Evolutionary conservation across 441 rosid species (phyloP).

Genomic region (Arabidopsis hybrid): DNA sequence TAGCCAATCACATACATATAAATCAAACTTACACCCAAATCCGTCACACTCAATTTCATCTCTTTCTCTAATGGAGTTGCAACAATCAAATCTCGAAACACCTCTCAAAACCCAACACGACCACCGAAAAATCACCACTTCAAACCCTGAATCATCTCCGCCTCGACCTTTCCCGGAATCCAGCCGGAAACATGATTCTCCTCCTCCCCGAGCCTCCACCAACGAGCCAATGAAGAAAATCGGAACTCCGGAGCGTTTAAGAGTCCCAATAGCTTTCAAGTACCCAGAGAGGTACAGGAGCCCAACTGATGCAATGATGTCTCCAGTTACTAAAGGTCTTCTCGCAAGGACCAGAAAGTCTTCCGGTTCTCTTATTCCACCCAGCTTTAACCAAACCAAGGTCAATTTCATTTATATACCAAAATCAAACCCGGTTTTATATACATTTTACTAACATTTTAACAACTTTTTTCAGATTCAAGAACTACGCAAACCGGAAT

Average conservation of each 20-base stretch:
- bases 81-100: constrained; percentile 47
- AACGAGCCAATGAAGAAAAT: constrained; percentile 57
- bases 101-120: constrained; percentile 38
- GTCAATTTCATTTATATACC: constrained; percentile 38
- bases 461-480: constrained; percentile 28
- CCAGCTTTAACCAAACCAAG: constrained; percentile 61
- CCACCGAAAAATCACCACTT: constrained; percentile 27
- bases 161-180: constrained; percentile 39
- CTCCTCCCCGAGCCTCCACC: constrained; percentile 41
- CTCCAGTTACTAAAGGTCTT: constrained; percentile 81
- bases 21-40: not conserved
- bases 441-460: not conserved
- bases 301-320: constrained; percentile 91
- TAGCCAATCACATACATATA: not conserved
- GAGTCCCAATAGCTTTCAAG: constrained; percentile 75
- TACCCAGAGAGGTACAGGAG: constrained; percentile 88
- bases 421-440: constrained; percentile 5
- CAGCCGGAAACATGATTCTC: constrained; percentile 34
- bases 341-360: constrained; percentile 77
- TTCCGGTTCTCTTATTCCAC: constrained; percentile 63
- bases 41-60: not conserved
- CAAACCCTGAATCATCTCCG: constrained; percentile 42
- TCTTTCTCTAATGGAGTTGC: constrained; percentile 47
- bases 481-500: constrained; percentile 38
- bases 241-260: constrained; percentile 71